A percentile compares a stretch with the other conserved stretches of the same genome.
Evolutionary conservation across 805 yeast species (phyloP).

Genomic region (Cyberlindnera mycetangii): DNA sequence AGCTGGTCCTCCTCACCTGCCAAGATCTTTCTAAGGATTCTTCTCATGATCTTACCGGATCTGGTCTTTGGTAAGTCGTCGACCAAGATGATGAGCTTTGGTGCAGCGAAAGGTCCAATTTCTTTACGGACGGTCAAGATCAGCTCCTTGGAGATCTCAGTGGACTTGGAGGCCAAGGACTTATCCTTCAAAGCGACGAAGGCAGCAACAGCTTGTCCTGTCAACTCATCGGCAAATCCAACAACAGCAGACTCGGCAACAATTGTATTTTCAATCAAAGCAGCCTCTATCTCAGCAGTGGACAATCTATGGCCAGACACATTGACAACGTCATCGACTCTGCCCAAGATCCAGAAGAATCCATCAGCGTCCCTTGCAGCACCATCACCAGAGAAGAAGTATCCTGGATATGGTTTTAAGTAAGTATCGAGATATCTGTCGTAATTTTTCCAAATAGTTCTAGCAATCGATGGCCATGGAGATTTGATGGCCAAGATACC

Average conservation of each 20-base stretch:
- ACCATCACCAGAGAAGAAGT: slow-evolving; percentile 97
- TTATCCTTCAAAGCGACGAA: slow-evolving; percentile 78
- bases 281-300: slow-evolving; percentile 97
- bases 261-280: slow-evolving; percentile 69
- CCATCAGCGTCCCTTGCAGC: slow-evolving; percentile 97
- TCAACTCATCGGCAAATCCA: slow-evolving; percentile 90
- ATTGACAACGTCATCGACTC: slow-evolving; percentile 98
- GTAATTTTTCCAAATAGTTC: slow-evolving; percentile 91
- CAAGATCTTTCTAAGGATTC: slow-evolving; percentile 89
- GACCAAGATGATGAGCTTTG: slow-evolving; percentile 79
- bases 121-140: slow-evolving; percentile 86
- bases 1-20: slow-evolving; percentile 89
- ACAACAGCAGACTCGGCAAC: slow-evolving; percentile 97
- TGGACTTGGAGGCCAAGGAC: slow-evolving; percentile 20
- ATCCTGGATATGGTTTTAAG: slow-evolving; percentile 87
- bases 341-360: slow-evolving; percentile 95
- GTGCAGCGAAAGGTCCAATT: slow-evolving; percentile 91
- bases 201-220: slow-evolving; percentile 97
- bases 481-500: slow-evolving; percentile 90
- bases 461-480: slow-evolving; percentile 99
- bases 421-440: slow-evolving; percentile 86
- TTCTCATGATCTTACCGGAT: slow-evolving; percentile 98
- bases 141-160: slow-evolving; percentile 45
- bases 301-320: slow-evolving; percentile 97
- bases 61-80: slow-evolving; percentile 96